A percentile compares a stretch with the other conserved stretches of the same genome.
These are phyloP conservation scores for Trametes hirsuta DNA, from an alignment of 1,284 basidiomycete species.

Conservation along the genomic window DNA sequence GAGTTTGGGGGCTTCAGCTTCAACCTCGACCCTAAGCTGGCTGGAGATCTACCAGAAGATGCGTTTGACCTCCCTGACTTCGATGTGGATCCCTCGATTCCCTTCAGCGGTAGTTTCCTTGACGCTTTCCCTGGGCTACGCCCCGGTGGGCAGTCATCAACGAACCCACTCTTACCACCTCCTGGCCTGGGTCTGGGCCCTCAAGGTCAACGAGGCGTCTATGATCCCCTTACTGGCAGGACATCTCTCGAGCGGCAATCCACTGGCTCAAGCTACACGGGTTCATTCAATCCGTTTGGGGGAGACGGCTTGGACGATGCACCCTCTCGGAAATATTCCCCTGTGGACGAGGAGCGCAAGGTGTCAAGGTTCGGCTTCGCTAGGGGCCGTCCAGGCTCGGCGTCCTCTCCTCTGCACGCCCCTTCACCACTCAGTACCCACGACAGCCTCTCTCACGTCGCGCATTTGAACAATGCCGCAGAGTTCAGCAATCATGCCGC, in stretches of 20 bases:
- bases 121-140: constrained; percentile 69
- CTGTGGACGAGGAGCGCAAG: constrained; percentile 71
- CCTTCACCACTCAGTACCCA: constrained; percentile 57
- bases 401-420: constrained; percentile 63
- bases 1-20: constrained; percentile 76
- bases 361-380: constrained; percentile 87
- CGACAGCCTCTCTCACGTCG: constrained; percentile 47
- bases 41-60: constrained; percentile 48
- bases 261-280: constrained; percentile 59
- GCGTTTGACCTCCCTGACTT: constrained; percentile 53
- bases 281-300: constrained; percentile 80
- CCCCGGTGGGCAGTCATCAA: constrained; percentile 34
- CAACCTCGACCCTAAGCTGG: constrained; percentile 78
- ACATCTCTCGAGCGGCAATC: constrained; percentile 50
- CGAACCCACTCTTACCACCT: constrained; percentile 46
- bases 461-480: constrained; percentile 46
- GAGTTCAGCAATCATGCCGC: constrained; percentile 40
- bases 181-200: constrained; percentile 56
- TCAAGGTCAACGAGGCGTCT: constrained; percentile 51
- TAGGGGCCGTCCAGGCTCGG: constrained; percentile 66
- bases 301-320: constrained; percentile 52
- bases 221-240: constrained; percentile 48
- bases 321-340: constrained; percentile 35
- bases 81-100: constrained; percentile 52
- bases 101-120: constrained; percentile 64